phyloP scores from a whole-genome alignment of 768 basidiomycete species.

The Lactarius indigo region DNA sequence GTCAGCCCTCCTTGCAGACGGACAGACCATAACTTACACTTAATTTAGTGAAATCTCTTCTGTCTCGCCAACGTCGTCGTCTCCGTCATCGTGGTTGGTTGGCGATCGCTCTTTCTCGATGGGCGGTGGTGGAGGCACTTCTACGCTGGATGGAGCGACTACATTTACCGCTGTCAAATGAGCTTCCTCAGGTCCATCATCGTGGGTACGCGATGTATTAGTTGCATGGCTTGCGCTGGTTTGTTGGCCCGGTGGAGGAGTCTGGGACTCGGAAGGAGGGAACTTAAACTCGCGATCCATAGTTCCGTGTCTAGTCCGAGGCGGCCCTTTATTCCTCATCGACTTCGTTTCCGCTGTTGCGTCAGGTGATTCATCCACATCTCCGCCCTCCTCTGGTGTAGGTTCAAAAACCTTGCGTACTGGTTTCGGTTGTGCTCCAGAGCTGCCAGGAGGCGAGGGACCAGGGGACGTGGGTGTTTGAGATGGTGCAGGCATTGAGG shows the following conservation, averaged over 20 bases:
- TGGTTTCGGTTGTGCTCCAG: slow-evolving; percentile 12
- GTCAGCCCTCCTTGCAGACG: background rate
- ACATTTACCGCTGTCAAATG: slow-evolving; percentile 7
- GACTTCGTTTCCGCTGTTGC: slow-evolving; percentile 27
- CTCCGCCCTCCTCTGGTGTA: slow-evolving; percentile 47
- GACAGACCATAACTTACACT: background rate
- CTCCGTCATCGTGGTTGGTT: slow-evolving; percentile 46
- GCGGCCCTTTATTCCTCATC: slow-evolving; percentile 22
- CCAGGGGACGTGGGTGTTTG: slow-evolving; percentile 43
- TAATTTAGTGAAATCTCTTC: slow-evolving; percentile 53
- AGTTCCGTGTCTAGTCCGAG: slow-evolving; percentile 51
- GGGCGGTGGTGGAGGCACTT: slow-evolving; percentile 78
- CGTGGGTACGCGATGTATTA: background rate
- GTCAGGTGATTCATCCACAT: slow-evolving; percentile 34
- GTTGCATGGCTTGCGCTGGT: background rate
- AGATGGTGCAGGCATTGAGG: slow-evolving; percentile 64
- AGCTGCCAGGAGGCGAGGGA: slow-evolving; percentile 37
- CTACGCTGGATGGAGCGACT: slow-evolving; percentile 60
- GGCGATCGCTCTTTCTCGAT: slow-evolving; percentile 63
- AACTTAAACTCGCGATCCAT: slow-evolving; percentile 80
- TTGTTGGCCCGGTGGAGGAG: background rate
- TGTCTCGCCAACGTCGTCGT: slow-evolving; percentile 77
- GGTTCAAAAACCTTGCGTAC: slow-evolving; percentile 40
- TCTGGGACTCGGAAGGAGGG: slow-evolving; percentile 35
- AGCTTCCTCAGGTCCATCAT: slow-evolving; percentile 13